Evolutionary conservation across 1,284 basidiomycete genomes (phyloP), one percentile per base, ranked within the genome.

Genomic region (Trichosporon sp.): DNA sequence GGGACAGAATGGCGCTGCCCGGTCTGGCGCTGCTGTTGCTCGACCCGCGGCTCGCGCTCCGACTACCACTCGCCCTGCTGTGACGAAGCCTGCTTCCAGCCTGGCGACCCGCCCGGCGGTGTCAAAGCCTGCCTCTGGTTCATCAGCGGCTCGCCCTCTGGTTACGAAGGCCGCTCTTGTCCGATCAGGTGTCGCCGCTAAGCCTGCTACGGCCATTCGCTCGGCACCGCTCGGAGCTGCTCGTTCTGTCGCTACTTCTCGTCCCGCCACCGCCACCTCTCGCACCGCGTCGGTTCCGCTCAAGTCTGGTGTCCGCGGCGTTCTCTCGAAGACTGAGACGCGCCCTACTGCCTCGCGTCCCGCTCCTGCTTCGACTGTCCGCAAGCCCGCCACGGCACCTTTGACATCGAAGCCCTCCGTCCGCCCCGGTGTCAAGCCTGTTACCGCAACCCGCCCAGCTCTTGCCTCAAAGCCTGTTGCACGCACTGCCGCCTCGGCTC

Each of bases 271-370:
- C 11, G 31, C 38, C 6, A 19, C 32, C 54, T 32, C 68, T 5
- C 43, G 66, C 51, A 19, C 21, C 4, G 38, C 40, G n/a, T 10
- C 6, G 2, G 14, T 40, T 12, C 12, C 64, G 19, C 5, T n/a
- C 38, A 26, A 14, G 38, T 1, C 19, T 8, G 19, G 11, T 6
- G 64, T 26, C 4, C 64, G 64, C 11, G 40, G 64, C n/a, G 64
- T 65, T 40, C 32, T 37, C 14, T 35, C 59, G 14, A 63, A 63
- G 59, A n/a, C 59, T 2, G 31, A 63, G 16, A 14, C 19, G 8
- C 51, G 51, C n/a, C 11, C 31, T 32, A 63, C 32, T 6, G 61
- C 61, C 11, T 37, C 61, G 38, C 67, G 67, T 8, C 56, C 67
- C 12, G 67, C 67, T 11, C 21, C 51, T 11, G 19, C 31, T 5